phyloP scores from a whole-genome alignment of 2,329 filamentous ascomycete species.

The Arthroderma uncinatum region DNA sequence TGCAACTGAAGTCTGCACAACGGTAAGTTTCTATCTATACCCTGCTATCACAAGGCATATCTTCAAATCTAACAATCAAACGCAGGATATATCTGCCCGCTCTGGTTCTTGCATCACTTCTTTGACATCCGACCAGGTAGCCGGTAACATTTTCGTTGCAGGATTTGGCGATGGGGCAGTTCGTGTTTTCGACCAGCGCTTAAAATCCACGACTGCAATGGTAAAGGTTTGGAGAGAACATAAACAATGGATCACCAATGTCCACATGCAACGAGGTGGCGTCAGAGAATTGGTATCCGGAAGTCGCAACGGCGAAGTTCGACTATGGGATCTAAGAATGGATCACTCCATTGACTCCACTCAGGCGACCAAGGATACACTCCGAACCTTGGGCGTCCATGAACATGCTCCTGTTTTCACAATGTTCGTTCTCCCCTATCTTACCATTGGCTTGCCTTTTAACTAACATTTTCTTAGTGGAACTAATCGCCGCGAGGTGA shows the following conservation, averaged over 20 bases:
- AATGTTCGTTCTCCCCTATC: constrained; percentile 50
- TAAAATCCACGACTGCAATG: constrained; percentile 79
- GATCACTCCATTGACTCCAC: constrained; percentile 64
- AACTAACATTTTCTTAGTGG: constrained; percentile 46
- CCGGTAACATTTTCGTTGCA: constrained; percentile 88
- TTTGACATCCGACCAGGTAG: constrained; percentile 93
- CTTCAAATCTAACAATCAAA: constrained; percentile 6
- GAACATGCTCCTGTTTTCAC: constrained; percentile 95
- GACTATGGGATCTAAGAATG: constrained; percentile 91
- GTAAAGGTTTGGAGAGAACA: constrained; percentile 96
- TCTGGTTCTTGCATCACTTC: constrained; percentile 94
- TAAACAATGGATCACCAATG: constrained; percentile 86
- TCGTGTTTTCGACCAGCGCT: constrained; percentile 81
- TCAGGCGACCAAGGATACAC: constrained; percentile 61
- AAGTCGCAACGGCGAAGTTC: constrained; percentile 84
- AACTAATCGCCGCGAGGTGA: constrained; percentile 75
- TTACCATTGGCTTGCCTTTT: not conserved
- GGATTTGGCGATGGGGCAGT: constrained; percentile 94
- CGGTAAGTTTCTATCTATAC: constrained; percentile 35
- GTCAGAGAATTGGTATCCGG: constrained; percentile 83
- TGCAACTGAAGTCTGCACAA: constrained; percentile 79
- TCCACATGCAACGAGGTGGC: constrained; percentile 92
- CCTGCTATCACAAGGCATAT: not conserved
- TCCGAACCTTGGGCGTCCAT: constrained; percentile 81
- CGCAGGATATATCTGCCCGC: constrained; percentile 75